Conservation (phyloP, 2,329 filamentous ascomycete species). For the Orbilia ellipsospora region DNA sequence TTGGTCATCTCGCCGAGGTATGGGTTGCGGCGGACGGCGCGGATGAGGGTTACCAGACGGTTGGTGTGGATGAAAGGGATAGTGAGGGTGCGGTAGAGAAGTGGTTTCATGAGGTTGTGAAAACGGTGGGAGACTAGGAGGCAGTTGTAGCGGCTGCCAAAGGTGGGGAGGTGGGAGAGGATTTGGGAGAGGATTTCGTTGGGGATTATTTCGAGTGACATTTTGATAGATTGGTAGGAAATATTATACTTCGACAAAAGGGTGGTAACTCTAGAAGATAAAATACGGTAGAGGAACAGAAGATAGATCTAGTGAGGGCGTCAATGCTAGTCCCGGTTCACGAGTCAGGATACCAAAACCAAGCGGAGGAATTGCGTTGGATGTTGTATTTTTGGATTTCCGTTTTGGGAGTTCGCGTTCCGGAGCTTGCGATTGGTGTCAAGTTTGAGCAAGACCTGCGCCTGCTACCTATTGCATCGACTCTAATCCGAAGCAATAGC, state of each 20-base stretch:
- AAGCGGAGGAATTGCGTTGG: too few relatives aligned
- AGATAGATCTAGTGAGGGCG: too few relatives aligned
- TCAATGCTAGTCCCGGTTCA: too few relatives aligned
- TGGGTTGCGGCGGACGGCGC: constrained; percentile 23
- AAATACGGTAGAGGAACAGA: too few relatives aligned
- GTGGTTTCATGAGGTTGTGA: constrained; percentile 24
- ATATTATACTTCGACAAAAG: not conserved
- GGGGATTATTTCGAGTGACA: constrained; percentile 4
- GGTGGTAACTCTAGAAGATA: not conserved
- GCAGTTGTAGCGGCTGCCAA: constrained; percentile 44
- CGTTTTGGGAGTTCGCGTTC: too few relatives aligned
- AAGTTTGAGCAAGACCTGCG: too few relatives aligned
- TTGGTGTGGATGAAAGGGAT: constrained; percentile 37
- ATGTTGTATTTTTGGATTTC: too few relatives aligned
- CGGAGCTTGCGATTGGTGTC: too few relatives aligned
- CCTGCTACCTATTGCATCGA: too few relatives aligned
- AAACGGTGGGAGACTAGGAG: constrained; percentile 43
- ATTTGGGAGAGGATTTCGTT: constrained; percentile 33
- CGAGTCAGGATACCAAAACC: too few relatives aligned
- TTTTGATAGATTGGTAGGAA: not conserved
- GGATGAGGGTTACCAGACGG: constrained; percentile 40
- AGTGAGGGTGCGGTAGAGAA: constrained; percentile 28
- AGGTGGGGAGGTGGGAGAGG: constrained; percentile 30
- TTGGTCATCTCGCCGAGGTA: constrained; percentile 8
- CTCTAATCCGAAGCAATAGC: too few relatives aligned